Evolutionary conservation across 2,329 filamentous ascomycete genomes (phyloP), one percentile per base, ranked within the genome.

Genomic region (Ophiostoma novo-ulmi): DNA sequence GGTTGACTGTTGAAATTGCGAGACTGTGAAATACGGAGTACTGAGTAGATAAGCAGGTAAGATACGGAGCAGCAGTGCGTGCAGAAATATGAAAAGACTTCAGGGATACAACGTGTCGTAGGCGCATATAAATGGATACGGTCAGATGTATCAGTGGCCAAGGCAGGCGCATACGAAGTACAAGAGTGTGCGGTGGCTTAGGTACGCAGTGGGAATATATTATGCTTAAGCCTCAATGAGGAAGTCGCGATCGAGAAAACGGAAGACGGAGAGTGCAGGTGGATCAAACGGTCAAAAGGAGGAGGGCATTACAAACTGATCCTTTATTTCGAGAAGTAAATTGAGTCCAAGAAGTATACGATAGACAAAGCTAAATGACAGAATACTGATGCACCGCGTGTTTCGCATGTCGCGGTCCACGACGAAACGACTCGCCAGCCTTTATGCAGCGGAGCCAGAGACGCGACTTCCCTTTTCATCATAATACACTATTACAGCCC

Each of bases 361-460:
- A 55, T n/a, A 31, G 26, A 3, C 11, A 63, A 3, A 31, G 55
- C 35, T 6, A 58, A 58, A 58, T 58, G n/a, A 26, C 52, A 58
- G 13, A 58, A 58, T 58, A 14, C 58, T 74, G 73, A 74, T 48
- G 73, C 73, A 72, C 61, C 36, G 41, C 17, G 55, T 69, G 73
- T 74, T 74, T 74, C 73, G 73, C 68, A 72, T 71, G 48, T 38
- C 39, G 55, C 41, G 58, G 41, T 41, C 36, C 17, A 67, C 36
- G 36, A 58, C 36, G 48, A 35, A 41, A 55, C 52, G 66, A 69
- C 68, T 52, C 58, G 69, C 65, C 52, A 58, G 65, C 69, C 38
- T n/a, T 72, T 69, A 71, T 73, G 72, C 72, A 63, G 65, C 69
- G n/a, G 72, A 67, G 70, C 31, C 22, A 71, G 44, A 52, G 55